phyloP scores from a whole-genome alignment of 2,329 filamentous ascomycete species.

The Apiospora aurea region DNA sequence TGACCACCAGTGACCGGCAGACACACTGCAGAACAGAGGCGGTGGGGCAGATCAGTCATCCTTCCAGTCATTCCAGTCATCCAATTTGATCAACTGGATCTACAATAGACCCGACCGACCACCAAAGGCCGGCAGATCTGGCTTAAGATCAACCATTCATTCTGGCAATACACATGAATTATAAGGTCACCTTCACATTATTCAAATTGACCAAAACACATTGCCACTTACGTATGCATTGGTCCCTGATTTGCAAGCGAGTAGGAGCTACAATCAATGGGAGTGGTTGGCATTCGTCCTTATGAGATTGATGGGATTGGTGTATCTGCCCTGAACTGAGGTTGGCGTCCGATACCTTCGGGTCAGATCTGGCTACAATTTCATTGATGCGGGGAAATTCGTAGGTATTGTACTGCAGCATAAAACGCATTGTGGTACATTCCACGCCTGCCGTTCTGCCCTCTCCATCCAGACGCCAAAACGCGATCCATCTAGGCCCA shows the following conservation, averaged over 20 bases:
- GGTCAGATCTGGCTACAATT: neutral
- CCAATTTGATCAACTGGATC: neutral
- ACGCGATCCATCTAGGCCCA: neutral
- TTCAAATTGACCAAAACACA: too few relatives aligned
- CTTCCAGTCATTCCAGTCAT: too few relatives aligned
- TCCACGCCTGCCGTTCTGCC: neutral
- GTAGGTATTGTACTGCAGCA: constrained; percentile 1
- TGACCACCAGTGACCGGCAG: too few relatives aligned
- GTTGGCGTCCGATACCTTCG: neutral
- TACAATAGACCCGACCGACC: neutral
- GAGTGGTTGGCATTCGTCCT: neutral
- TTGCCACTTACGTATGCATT: too few relatives aligned
- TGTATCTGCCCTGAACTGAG: neutral
- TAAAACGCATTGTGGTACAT: neutral
- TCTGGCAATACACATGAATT: too few relatives aligned
- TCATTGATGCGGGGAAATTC: neutral
- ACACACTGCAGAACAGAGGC: neutral
- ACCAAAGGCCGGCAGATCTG: too few relatives aligned
- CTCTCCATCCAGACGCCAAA: neutral
- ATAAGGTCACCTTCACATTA: too few relatives aligned
- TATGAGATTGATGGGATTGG: neutral
- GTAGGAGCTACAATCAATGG: neutral
- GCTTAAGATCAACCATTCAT: too few relatives aligned
- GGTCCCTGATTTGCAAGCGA: too few relatives aligned
- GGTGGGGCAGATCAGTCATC: constrained; percentile 10